Evolutionary conservation across 257 asterid species (phyloP), one percentile per base, ranked within the genome.

Genomic region (Agastache rugosa): DNA sequence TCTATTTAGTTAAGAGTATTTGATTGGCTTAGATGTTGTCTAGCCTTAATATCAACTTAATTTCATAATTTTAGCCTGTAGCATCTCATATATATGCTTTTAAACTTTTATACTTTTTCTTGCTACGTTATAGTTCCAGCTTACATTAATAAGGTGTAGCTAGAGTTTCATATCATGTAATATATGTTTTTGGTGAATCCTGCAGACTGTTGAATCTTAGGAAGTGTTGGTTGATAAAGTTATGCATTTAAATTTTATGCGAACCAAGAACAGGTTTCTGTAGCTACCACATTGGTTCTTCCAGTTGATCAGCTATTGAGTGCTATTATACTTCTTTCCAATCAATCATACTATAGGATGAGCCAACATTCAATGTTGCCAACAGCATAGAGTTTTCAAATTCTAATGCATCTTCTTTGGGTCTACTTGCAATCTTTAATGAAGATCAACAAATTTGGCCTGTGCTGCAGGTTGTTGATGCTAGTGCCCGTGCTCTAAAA

Each of bases 401-500:
- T 56, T 72, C 59, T 47, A 64, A 20, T 69, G 76, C 45, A 34
- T 74, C 34, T 29, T 51, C 47, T 66, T 56, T 77, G 45, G 56
- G 58, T 16, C 47, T 22, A 42, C 55, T 3, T 76, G 63, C 47
- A 47, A 75, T 53, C 66, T 67, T 54, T 54, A 53, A 55, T 41
- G 39, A 71, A 63, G 74, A 68, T 41, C 48, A 39, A 66, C 71
- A n/a, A 59, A 69, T 58, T 65, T 77, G 72, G 45, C 22, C 67
- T 72, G 27, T 67, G 63, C 72, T 85, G 86, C 91, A 95, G 99
- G 95, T 95, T 81, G 93, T 89, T 78, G 96, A 87, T 85, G 96
- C 97, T 14, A 87, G 89, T 82, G 98, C 98, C 42, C 98, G 97
- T 47, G 83, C 98, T 71, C 98, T 92, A 51, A 95, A 88, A 82